Evolutionary conservation across 306 rosid genomes (phyloP), one percentile per base, ranked within the genome.

Genomic region (Arachis stenosperma): DNA sequence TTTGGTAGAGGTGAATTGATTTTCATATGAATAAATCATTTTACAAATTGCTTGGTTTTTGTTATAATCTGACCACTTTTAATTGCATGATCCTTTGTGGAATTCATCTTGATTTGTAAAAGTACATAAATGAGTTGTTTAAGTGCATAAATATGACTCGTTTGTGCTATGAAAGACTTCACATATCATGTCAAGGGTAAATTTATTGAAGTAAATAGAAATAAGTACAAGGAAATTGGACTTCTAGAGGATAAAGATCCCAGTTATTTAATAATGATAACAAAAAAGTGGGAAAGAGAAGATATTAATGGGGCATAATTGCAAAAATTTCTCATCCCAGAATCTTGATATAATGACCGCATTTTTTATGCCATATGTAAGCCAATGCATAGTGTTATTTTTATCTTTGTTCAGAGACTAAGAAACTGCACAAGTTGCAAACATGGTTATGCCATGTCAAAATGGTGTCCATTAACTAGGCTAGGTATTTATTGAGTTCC

Each of bases 1-100:
- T 88, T 87, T 93, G 54, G 98, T 93, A 67, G 96, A 93, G 98
- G 98, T 93, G 80, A 78, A 47, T 79, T 53, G 22, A 39, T 54
- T 68, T 81, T 74, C 56, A 2, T 29, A 17, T 5, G 27, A 60
- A 59, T 73, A 56, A 56, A 12, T 39, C 53, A 41, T 47, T 58
- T 36, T 41, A 46, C n/a, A 55, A 65, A 67, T 56, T 70, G 22
- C 66, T 75, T 68, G 59, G 0, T 50, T 79, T 58, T 73, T 11
- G 67, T 67, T 74, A 27, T 13, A 54, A 65, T 5, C 6, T 42
- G 52, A 11, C 29, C 40, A 51, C 61, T 17, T 15, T 15, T 41
- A 22, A 9, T 43, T 71, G 60, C 39, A 59, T 59, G 11, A 57
- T 22, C 33, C 43, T 14, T 11, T 57, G 30, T n/a, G 10, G 22